Conservation (phyloP, 345 rosid genomes). For the Eucalyptus pauciflora region DNA sequence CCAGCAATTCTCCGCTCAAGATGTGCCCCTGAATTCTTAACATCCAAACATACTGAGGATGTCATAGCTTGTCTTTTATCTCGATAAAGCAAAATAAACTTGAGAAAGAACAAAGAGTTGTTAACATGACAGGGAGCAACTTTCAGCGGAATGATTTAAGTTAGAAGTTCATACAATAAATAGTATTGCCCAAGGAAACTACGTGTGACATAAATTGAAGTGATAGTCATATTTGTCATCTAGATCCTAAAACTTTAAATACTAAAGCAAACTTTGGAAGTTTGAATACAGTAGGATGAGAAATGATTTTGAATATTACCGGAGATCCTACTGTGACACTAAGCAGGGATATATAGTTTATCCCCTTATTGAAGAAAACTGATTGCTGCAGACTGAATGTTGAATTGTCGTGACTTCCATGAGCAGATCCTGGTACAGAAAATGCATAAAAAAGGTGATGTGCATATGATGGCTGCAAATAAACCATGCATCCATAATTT, state of each 20-base stretch:
- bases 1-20: constrained; percentile 55
- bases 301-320: constrained; percentile 20
- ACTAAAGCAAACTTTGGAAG: background rate
- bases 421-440: constrained; percentile 36
- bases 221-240: background rate
- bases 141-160: background rate
- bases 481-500: background rate
- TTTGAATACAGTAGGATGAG: background rate
- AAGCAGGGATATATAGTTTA: constrained; percentile 59
- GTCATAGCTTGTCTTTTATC: background rate
- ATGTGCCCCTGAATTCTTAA: constrained; percentile 60
- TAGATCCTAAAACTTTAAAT: background rate
- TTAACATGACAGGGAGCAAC: background rate
- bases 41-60: background rate
- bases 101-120: background rate
- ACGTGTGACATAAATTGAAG: background rate
- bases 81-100: background rate
- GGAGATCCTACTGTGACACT: constrained; percentile 83
- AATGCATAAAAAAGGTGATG: background rate
- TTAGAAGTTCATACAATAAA: background rate
- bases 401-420: constrained; percentile 22
- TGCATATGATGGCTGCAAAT: background rate
- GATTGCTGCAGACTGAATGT: constrained; percentile 17
- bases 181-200: background rate
- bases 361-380: constrained; percentile 31